A percentile compares a stretch with the other conserved stretches of the same genome.
Evolutionary conservation across 192 early-diverging fungal species (phyloP).

Genomic region (Coemansia sp.): DNA sequence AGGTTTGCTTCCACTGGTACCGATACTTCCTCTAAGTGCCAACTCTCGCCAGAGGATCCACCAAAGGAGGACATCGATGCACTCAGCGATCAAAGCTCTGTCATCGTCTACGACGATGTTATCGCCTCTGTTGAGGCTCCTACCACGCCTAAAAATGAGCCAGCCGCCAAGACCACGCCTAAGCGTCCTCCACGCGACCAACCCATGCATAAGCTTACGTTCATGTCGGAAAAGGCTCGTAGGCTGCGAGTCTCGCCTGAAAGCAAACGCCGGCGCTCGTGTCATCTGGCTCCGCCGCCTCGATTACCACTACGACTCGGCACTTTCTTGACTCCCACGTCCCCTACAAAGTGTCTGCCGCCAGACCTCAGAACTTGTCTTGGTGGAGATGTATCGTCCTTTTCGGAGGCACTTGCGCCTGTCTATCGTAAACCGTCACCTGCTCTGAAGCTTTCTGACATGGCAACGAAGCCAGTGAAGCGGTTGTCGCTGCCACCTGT

Average conservation of each 20-base stretch:
- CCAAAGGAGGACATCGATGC: conserved; percentile 5
- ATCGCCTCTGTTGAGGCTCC: neutral
- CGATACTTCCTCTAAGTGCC: neutral
- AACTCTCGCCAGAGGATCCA: neutral
- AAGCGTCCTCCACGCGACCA: neutral
- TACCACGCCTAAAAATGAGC: neutral
- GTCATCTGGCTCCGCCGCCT: neutral
- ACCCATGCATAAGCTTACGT: conserved; percentile 21
- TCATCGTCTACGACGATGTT: neutral
- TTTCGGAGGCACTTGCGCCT: conserved; percentile 4
- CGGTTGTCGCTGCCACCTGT: neutral
- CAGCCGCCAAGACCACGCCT: neutral
- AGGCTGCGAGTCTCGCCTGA: conserved; percentile 26
- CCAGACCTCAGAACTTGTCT: conserved; percentile 2
- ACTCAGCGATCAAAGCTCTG: neutral
- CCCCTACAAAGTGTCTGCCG: conserved; percentile 15
- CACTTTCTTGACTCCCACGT: conserved; percentile 7
- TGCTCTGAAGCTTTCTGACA: neutral
- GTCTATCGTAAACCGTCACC: neutral
- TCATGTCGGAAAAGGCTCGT: conserved; percentile 24
- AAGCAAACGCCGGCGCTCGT: conserved; percentile 1
- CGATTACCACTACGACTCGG: conserved; percentile 4
- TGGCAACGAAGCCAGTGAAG: neutral
- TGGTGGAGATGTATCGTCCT: conserved; percentile 24
- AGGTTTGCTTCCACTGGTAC: conserved; percentile 13